Percentiles rank a stretch among this genome's conserved stretches.
These are phyloP conservation scores for Floccularia luteovirens DNA, from an alignment of 768 basidiomycete species.

Conservation along the genomic window DNA sequence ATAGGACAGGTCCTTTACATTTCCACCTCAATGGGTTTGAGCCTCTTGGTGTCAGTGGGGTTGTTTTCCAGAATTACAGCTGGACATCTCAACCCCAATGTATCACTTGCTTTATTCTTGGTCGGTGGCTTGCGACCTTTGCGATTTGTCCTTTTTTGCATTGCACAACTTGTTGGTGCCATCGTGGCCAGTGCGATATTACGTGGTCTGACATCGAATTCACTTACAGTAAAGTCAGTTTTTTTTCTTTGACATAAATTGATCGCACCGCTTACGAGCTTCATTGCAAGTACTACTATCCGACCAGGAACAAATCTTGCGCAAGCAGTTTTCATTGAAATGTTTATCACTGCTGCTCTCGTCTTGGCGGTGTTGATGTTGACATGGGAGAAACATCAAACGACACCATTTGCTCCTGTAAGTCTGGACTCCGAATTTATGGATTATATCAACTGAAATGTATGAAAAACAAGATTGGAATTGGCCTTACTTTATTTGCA, in stretches of 20 bases:
- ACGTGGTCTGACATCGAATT: conserved; percentile 44
- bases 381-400: conserved; percentile 61
- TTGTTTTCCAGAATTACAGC: conserved; percentile 57
- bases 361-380: conserved; percentile 62
- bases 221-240: conserved; percentile 45
- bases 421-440: conserved; percentile 2
- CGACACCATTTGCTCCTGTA: conserved; percentile 62
- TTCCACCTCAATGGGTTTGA: conserved; percentile 52
- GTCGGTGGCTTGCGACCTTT: conserved; percentile 46
- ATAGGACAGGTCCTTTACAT: conserved; percentile 37
- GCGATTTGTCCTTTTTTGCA: conserved; percentile 49
- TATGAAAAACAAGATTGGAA: conserved; percentile 36
- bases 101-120: conserved; percentile 52
- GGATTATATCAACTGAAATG: neutral
- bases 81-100: conserved; percentile 59
- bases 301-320: conserved; percentile 38
- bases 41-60: conserved; percentile 58
- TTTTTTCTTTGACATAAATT: too few species aligned
- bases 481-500: conserved; percentile 58
- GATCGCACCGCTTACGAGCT: too few species aligned
- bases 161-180: conserved; percentile 56
- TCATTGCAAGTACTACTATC: conserved; percentile 39
- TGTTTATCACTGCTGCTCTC: conserved; percentile 57
- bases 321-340: conserved; percentile 67
- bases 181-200: conserved; percentile 53